Evolutionary conservation across 2,329 filamentous ascomycete genomes (phyloP).

Genomic region (Talaromyces sp.): DNA sequence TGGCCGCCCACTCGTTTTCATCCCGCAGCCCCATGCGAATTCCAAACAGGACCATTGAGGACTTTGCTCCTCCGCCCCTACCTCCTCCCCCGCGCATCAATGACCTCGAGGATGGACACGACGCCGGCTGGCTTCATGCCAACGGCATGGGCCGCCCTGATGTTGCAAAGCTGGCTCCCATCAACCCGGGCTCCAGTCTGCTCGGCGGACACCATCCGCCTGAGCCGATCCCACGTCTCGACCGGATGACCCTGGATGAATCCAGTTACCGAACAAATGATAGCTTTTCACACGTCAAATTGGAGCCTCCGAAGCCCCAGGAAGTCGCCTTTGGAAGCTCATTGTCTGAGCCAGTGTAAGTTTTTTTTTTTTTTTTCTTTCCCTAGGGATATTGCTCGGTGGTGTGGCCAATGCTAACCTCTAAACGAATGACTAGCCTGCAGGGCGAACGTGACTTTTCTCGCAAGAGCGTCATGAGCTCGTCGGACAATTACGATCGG

Average conservation of each 20-base stretch:
- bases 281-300: conserved; percentile 17
- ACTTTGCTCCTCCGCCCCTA: conserved; percentile 56
- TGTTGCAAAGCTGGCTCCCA: conserved; percentile 44
- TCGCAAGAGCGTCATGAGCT: conserved; percentile 53
- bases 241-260: conserved; percentile 35
- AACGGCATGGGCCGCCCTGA: conserved; percentile 49
- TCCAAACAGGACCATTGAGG: conserved; percentile 48
- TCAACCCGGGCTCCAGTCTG: conserved; percentile 48
- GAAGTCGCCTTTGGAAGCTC: conserved; percentile 32
- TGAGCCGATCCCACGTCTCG: conserved; percentile 27
- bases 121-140: conserved; percentile 60
- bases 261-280: conserved; percentile 28
- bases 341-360: conserved; percentile 29
- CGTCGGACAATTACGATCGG: conserved; percentile 60
- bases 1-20: conserved; percentile 27
- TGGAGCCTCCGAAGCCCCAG: conserved; percentile 27
- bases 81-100: conserved; percentile 61
- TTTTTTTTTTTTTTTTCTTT: conserved; percentile 1
- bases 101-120: conserved; percentile 53
- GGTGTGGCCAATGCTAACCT: conserved; percentile 8
- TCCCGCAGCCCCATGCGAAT: conserved; percentile 59
- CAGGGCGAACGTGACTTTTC: conserved; percentile 59
- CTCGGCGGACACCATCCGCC: conserved; percentile 41
- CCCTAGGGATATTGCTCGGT: neutral
- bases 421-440: conserved; percentile 37